Base-by-base conservation (phyloP, 306 rosid species). In the Mucuna pruriens region DNA sequence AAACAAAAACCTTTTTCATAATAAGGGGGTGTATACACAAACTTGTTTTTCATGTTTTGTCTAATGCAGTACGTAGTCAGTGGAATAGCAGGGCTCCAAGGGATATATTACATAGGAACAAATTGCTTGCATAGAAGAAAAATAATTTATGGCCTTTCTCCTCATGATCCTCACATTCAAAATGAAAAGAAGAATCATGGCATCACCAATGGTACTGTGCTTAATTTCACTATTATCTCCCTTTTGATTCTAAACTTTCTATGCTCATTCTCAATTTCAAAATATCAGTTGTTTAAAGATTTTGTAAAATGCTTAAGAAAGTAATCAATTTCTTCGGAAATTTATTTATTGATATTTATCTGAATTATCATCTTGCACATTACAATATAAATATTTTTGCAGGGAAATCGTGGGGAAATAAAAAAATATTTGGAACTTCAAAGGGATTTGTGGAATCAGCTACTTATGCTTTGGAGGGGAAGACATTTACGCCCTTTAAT, bases 1-100 rank as follows among this genome's bases (percentile, higher is more conserved):
- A 13, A 13, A 12, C 1, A 3, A 29, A 29, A 29, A 1, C 31
- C 31, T 29, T 46, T n/a, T n/a, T n/a, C n/a, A 16, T 15, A 10
- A 46, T 46, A 46, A 13, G n/a, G 0, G 5, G 19, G 2, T 11
- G 46, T 0, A 13, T 5, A 29, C 20, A 62, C 66, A 31, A 23
- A 22, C 3, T 29, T 29, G 2, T 40, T 63, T 51, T 34, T 82
- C 20, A n/a, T 76, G 25, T n/a, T 82, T 46, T 80, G 26, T 38
- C 0, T 26, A 42, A 61, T 40, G 62, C 31, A 85, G 95, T 83
- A 68, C 39, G 7, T 54, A 23, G 76, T 11, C 15, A 7, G 31
- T 3, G 94, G 98, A 38, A 2, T 86, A 39, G 81, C 67, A 12
- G 94, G 92, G 45, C 52, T 86, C 20, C 94, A 91, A 85, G 94